Evolutionary conservation across 2,329 filamentous ascomycete genomes (phyloP).

Genomic region (Epichloe typhina): DNA sequence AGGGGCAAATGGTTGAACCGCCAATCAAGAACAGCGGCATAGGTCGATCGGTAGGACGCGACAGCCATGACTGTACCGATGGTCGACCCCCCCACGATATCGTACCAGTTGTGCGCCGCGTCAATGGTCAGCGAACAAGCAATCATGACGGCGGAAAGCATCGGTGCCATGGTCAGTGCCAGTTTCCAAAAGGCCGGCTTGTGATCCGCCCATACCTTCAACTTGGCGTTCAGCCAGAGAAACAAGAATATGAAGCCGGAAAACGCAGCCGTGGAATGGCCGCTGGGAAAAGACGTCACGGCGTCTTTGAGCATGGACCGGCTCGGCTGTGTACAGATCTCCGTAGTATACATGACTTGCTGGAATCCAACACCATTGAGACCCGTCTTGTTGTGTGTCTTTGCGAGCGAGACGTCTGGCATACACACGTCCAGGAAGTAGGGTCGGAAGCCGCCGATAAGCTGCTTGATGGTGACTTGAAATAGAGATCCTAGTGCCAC

Average conservation of each 20-base stretch:
- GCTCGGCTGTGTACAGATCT: conserved; percentile 45
- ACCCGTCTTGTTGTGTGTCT: conserved; percentile 26
- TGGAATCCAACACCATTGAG: conserved; percentile 37
- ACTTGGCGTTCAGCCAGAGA: conserved; percentile 58
- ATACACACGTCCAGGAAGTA: conserved; percentile 53
- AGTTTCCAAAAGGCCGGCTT: conserved; percentile 57
- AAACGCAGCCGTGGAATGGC: conserved; percentile 52
- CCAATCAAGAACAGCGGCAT: conserved; percentile 57
- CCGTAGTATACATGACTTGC: conserved; percentile 49
- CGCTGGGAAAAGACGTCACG: conserved; percentile 54
- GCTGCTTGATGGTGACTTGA: conserved; percentile 52
- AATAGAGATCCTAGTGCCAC: conserved; percentile 48
- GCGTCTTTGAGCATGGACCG: conserved; percentile 42
- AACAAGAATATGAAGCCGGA: conserved; percentile 51
- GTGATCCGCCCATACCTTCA: conserved; percentile 56
- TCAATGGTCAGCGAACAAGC: conserved; percentile 50
- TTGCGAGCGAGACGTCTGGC: conserved; percentile 34
- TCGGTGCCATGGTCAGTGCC: conserved; percentile 40
- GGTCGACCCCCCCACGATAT: conserved; percentile 49
- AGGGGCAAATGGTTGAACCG: conserved; percentile 55
- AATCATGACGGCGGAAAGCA: conserved; percentile 47
- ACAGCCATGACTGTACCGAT: conserved; percentile 53
- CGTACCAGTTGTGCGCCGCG: conserved; percentile 57
- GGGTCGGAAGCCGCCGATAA: conserved; percentile 50
- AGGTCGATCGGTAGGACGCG: conserved; percentile 51